Percentiles rank a stretch among this genome's conserved stretches.
Conservation (phyloP, 108 stramenopile genomes). For the Ochromonas danica region DNA sequence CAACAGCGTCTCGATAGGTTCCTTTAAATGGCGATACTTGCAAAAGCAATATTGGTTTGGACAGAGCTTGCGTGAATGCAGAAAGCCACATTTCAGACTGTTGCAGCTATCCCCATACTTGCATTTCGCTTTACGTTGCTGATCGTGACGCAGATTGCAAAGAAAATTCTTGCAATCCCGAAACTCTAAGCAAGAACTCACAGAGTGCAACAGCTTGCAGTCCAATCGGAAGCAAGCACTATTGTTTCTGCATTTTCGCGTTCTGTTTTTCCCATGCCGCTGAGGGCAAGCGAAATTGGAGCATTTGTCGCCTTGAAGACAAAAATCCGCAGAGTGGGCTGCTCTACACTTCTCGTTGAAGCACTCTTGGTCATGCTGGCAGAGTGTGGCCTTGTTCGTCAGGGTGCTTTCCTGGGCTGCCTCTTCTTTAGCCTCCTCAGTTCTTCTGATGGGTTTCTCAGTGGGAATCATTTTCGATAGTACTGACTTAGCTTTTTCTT, state of each 20-base stretch:
- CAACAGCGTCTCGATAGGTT: too few species aligned
- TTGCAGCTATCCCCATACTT: background rate
- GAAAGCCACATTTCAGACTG: too few species aligned
- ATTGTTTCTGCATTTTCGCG: background rate
- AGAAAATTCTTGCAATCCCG: background rate
- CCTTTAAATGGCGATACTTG: too few species aligned
- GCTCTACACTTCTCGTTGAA: background rate
- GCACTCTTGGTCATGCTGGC: background rate
- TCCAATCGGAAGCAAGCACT: background rate
- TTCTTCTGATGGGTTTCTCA: too few species aligned
- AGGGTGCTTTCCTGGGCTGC: too few species aligned
- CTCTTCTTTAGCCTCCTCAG: too few species aligned
- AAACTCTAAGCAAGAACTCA: background rate
- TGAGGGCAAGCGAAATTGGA: background rate
- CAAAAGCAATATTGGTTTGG: too few species aligned
- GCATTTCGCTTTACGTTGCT: background rate
- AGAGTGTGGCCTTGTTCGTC: background rate
- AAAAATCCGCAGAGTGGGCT: background rate
- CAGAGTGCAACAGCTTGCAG: background rate
- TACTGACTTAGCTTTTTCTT: too few species aligned
- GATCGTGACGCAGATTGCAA: background rate
- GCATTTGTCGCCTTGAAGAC: background rate
- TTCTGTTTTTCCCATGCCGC: background rate
- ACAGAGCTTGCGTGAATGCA: too few species aligned
- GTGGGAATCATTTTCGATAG: too few species aligned